A percentile compares a stretch with the other conserved stretches of the same genome.
These are phyloP conservation scores for Cenchrus fungigraminus DNA, from an alignment of 176 grass and related monocot genomes.

Conservation along the genomic window DNA sequence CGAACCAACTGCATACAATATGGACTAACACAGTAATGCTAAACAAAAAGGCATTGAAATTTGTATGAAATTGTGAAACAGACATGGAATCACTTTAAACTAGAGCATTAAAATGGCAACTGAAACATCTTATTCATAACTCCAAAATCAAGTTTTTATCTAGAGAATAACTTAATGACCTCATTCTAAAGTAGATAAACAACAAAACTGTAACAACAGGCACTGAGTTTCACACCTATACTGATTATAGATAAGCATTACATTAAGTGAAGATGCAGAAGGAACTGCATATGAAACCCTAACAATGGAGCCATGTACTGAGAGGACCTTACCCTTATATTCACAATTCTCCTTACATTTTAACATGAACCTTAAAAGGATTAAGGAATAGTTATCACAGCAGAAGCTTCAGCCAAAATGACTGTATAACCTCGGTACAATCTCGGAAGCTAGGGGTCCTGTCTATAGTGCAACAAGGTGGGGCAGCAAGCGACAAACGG, in stretches of 20 bases:
- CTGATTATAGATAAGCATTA: neutral
- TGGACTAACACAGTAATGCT: neutral
- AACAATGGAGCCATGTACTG: neutral
- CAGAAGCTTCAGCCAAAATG: constrained; percentile 10
- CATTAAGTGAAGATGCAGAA: neutral
- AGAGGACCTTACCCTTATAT: neutral
- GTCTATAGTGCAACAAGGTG: neutral
- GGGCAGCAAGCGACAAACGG: neutral
- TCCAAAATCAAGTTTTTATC: neutral
- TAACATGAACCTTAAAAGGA: neutral
- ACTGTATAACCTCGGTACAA: neutral
- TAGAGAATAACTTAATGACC: neutral
- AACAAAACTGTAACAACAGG: neutral
- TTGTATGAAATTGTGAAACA: neutral
- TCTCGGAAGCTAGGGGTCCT: neutral
- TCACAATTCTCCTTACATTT: neutral
- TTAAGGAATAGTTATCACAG: neutral
- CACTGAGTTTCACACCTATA: neutral
- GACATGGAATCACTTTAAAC: neutral
- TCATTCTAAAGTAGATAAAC: constrained; percentile 14
- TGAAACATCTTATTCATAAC: neutral
- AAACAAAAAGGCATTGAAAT: neutral
- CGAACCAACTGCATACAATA: constrained; percentile 2
- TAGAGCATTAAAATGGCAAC: neutral
- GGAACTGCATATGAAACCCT: neutral